phyloP scores from a whole-genome alignment of 2,329 filamentous ascomycete genomes.

The Bipolaris oryzae region DNA sequence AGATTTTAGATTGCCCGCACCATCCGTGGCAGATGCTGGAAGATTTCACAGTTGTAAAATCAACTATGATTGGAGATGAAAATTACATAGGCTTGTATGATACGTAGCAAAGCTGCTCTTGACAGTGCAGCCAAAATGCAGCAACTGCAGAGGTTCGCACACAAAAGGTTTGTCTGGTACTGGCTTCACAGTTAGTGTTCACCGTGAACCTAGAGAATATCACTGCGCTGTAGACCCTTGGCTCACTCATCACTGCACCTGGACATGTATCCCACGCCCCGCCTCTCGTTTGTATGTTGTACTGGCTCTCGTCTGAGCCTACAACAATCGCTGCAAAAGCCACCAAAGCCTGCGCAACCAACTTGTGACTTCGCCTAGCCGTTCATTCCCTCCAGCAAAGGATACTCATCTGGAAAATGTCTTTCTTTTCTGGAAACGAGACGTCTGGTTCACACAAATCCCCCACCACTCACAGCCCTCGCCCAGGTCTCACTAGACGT shows the following conservation, averaged over 20 bases:
- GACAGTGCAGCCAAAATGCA: not conserved
- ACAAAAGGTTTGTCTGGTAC: not conserved
- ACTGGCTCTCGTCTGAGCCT: not conserved
- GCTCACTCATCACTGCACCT: constrained; percentile 1
- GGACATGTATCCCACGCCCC: too few species aligned
- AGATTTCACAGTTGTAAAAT: constrained; percentile 25
- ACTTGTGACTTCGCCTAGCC: not conserved
- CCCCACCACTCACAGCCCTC: not conserved
- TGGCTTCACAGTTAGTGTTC: constrained; percentile 1
- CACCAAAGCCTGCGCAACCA: not conserved
- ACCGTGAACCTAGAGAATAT: constrained; percentile 4
- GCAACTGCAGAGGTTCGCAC: constrained; percentile 3
- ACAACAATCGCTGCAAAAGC: not conserved
- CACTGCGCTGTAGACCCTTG: not conserved
- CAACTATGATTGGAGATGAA: constrained; percentile 14
- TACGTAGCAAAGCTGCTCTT: constrained; percentile 2
- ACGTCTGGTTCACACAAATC: not conserved
- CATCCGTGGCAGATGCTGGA: constrained; percentile 3
- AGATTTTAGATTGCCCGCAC: constrained; percentile 6
- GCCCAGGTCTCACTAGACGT: not conserved
- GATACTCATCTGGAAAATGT: not conserved
- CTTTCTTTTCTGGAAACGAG: not conserved
- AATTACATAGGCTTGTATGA: constrained; percentile 20
- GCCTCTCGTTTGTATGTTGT: not conserved
- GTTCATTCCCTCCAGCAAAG: not conserved